Evolutionary conservation across 2,329 filamentous ascomycete species (phyloP).

Genomic region (Calonectria hongkongensis): DNA sequence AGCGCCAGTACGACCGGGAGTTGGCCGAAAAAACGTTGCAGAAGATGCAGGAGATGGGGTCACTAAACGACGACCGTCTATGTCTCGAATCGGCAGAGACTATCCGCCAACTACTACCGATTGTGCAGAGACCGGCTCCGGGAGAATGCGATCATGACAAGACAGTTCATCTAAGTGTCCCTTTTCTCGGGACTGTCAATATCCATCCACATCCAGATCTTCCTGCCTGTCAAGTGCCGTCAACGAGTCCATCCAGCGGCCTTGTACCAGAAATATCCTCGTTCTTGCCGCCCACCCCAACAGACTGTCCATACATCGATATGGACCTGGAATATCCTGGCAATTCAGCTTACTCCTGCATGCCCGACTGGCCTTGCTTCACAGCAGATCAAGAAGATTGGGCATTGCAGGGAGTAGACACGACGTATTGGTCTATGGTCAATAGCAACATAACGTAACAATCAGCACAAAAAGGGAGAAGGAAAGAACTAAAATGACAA

Average conservation of each 20-base stretch:
- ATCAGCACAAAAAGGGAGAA: not conserved
- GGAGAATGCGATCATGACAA: conserved; percentile 41
- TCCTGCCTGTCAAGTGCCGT: conserved; percentile 38
- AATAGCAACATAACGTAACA: conserved; percentile 49
- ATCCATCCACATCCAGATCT: conserved; percentile 56
- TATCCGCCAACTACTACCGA: conserved; percentile 65
- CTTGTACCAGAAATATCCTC: not conserved
- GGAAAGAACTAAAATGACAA: not conserved
- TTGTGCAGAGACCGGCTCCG: conserved; percentile 58
- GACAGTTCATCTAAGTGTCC: conserved; percentile 64
- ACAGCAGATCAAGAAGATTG: conserved; percentile 61
- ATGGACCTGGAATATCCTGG: conserved; percentile 36
- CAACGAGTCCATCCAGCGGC: conserved; percentile 30
- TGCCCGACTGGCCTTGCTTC: conserved; percentile 51
- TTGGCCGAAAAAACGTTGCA: conserved; percentile 61
- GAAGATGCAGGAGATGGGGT: conserved; percentile 63
- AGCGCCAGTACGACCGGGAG: conserved; percentile 57
- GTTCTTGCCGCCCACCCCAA: not conserved
- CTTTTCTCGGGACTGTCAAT: conserved; percentile 68
- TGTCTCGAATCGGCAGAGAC: conserved; percentile 65
- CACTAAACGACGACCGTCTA: conserved; percentile 63
- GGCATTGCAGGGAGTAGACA: conserved; percentile 65
- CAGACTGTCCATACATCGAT: conserved; percentile 10
- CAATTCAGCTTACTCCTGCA: conserved; percentile 29
- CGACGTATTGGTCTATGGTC: conserved; percentile 59